A percentile compares a stretch with the other conserved stretches of the same genome.
Evolutionary conservation across 169 alveolate genomes (phyloP).

Genomic region (Eimeria acervulina): DNA sequence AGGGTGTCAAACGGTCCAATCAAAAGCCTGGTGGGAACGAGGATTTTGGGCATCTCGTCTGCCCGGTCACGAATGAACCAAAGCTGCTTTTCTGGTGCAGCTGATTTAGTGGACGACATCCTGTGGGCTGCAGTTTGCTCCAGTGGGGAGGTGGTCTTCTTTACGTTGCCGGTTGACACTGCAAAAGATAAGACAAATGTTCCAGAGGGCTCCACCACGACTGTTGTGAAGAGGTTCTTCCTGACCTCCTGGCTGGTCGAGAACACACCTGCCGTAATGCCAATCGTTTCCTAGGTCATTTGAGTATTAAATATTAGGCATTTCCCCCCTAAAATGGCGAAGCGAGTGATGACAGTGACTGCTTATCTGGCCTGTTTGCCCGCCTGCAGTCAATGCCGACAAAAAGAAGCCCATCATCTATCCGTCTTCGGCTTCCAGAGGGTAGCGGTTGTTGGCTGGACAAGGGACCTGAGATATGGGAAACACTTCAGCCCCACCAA

Average conservation of each 20-base stretch:
- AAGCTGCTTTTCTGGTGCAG: not conserved
- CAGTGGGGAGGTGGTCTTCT: conserved; percentile 57
- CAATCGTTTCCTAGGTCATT: not conserved
- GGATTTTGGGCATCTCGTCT: not conserved
- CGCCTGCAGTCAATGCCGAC: conserved; percentile 37
- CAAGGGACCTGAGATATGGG: conserved; percentile 1
- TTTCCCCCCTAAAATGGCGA: not conserved
- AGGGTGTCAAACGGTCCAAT: conserved; percentile 40
- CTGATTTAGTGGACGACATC: not conserved
- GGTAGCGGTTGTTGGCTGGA: conserved; percentile 72
- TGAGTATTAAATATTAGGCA: not conserved
- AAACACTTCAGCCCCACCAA: not conserved
- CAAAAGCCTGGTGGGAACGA: conserved; percentile 36
- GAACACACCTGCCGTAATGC: conserved; percentile 13
- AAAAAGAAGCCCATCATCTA: not conserved
- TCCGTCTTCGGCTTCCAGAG: conserved; percentile 41
- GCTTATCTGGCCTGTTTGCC: not conserved
- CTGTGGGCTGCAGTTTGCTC: conserved; percentile 74
- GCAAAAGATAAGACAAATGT: not conserved
- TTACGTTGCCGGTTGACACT: not conserved
- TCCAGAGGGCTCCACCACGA: not conserved
- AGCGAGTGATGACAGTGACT: not conserved
- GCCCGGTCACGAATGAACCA: not conserved
- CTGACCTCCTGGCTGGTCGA: conserved; percentile 61
- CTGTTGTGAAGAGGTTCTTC: conserved; percentile 56